Percentiles rank a stretch among this genome's conserved stretches.
phyloP scores from a whole-genome alignment of 805 yeast genomes.

The Saccharomyces mikatae region DNA sequence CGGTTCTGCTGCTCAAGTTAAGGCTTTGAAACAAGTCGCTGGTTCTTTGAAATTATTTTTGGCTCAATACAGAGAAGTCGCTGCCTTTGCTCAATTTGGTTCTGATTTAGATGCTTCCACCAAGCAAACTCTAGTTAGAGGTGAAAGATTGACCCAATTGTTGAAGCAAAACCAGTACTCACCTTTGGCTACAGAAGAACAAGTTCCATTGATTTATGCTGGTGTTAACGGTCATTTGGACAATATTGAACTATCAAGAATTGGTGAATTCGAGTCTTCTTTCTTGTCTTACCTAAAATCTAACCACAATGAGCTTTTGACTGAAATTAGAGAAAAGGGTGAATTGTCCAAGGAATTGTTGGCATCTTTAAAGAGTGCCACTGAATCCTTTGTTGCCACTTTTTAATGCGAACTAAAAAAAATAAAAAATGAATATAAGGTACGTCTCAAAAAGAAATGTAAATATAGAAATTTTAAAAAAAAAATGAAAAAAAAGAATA shows the following conservation, averaged over 20 bases:
- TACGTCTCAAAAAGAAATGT: conserved; percentile 2
- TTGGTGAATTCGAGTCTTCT: conserved; percentile 84
- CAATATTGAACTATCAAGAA: conserved; percentile 70
- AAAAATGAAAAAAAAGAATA: conserved; percentile 1
- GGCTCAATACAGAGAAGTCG: conserved; percentile 99
- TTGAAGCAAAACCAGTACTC: conserved; percentile 95
- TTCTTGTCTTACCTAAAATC: conserved; percentile 89
- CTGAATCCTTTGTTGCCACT: conserved; percentile 88
- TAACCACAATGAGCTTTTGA: conserved; percentile 76
- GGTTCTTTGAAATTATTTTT: conserved; percentile 99
- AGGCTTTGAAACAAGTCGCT: conserved; percentile 99
- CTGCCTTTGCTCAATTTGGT: conserved; percentile 99
- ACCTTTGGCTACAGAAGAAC: conserved; percentile 98
- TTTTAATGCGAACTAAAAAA: conserved; percentile 42
- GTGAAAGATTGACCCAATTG: conserved; percentile 99
- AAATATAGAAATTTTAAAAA: conserved; percentile 1
- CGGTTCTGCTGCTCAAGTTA: conserved; percentile 99
- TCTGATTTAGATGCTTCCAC: conserved; percentile 99
- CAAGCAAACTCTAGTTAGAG: conserved; percentile 97
- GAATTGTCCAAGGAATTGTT: conserved; percentile 81
- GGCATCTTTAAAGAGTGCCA: conserved; percentile 80
- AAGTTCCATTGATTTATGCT: conserved; percentile 96
- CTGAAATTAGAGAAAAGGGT: conserved; percentile 82
- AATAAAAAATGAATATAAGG: not conserved
- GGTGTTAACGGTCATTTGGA: conserved; percentile 99